These are phyloP conservation scores for Pichia nanzhaoensis DNA, from an alignment of 805 yeast species.

Conservation along the genomic window DNA sequence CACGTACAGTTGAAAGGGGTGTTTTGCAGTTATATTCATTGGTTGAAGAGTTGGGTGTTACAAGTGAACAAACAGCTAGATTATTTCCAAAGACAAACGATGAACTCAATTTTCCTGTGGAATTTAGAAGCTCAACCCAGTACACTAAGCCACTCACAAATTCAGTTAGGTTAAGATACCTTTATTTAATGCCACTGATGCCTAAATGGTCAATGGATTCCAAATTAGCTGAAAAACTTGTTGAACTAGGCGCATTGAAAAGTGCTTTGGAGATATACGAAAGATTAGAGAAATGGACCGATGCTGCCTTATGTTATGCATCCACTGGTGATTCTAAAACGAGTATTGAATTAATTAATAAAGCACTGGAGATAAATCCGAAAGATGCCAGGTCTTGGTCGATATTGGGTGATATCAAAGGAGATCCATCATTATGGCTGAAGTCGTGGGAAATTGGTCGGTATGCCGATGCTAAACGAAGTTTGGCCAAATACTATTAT, in stretches of 20 bases:
- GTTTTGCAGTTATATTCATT: conserved; percentile 86
- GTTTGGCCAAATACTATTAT: conserved; percentile 69
- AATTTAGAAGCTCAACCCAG: conserved; percentile 14
- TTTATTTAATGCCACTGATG: conserved; percentile 67
- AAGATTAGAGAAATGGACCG: conserved; percentile 66
- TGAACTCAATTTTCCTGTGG: conserved; percentile 21
- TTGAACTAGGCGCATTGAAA: conserved; percentile 76
- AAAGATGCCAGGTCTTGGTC: conserved; percentile 78
- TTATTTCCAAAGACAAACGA: conserved; percentile 40
- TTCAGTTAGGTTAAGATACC: conserved; percentile 53
- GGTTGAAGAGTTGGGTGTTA: conserved; percentile 79
- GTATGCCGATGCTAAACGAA: conserved; percentile 79
- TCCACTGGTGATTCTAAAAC: conserved; percentile 67
- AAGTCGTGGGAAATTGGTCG: conserved; percentile 82
- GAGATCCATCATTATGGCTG: conserved; percentile 71
- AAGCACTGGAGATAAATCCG: conserved; percentile 50
- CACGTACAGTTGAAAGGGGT: conserved; percentile 90
- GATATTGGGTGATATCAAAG: conserved; percentile 77
- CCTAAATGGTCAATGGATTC: conserved; percentile 86
- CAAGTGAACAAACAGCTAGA: conserved; percentile 45
- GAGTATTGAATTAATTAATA: conserved; percentile 54
- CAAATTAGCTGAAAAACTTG: conserved; percentile 74
- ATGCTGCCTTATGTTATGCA: conserved; percentile 86
- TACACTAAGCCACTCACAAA: conserved; percentile 28
- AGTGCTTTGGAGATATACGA: conserved; percentile 88